A percentile compares a stretch with the other conserved stretches of the same genome.
Conservation (phyloP, 2,329 filamentous ascomycete genomes). For the Fusarium nematophilum region DNA sequence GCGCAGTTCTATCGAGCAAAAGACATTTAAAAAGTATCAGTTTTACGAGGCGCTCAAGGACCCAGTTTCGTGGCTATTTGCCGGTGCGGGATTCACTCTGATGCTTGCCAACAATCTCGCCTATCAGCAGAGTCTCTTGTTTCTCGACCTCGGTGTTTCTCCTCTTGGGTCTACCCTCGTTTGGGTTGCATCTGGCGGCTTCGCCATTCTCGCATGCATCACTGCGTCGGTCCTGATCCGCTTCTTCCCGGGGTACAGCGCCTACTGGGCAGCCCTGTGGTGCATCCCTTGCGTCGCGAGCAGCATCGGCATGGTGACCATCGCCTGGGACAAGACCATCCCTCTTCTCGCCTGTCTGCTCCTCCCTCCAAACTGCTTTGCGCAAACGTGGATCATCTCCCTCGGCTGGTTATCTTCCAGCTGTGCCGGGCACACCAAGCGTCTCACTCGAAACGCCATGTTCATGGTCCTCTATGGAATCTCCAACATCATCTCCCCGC, state of each 20-base stretch:
- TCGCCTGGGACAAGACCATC: slow-evolving; percentile 25
- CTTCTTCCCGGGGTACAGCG: slow-evolving; percentile 29
- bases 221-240: slow-evolving; percentile 29
- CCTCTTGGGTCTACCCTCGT: slow-evolving; percentile 23
- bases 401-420: slow-evolving; percentile 33
- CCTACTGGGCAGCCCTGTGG: slow-evolving; percentile 36
- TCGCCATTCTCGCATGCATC: slow-evolving; percentile 27
- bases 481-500: slow-evolving; percentile 52
- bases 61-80: slow-evolving; percentile 46
- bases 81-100: slow-evolving; percentile 46
- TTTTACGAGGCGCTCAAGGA: slow-evolving; percentile 46
- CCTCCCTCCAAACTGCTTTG: slow-evolving; percentile 26
- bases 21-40: slow-evolving; percentile 48
- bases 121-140: slow-evolving; percentile 48
- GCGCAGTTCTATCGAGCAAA: slow-evolving; percentile 50
- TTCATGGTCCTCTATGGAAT: slow-evolving; percentile 51
- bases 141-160: slow-evolving; percentile 27
- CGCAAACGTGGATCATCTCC: slow-evolving; percentile 30
- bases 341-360: slow-evolving; percentile 45
- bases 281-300: slow-evolving; percentile 36
- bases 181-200: slow-evolving; percentile 28
- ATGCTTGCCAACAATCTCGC: slow-evolving; percentile 54
- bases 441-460: slow-evolving; percentile 53
- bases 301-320: slow-evolving; percentile 40
- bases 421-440: slow-evolving; percentile 55